A percentile compares a stretch with the other conserved stretches of the same genome.
phyloP scores from a whole-genome alignment of 116 monocot genomes.

The Posidonia oceanica region DNA sequence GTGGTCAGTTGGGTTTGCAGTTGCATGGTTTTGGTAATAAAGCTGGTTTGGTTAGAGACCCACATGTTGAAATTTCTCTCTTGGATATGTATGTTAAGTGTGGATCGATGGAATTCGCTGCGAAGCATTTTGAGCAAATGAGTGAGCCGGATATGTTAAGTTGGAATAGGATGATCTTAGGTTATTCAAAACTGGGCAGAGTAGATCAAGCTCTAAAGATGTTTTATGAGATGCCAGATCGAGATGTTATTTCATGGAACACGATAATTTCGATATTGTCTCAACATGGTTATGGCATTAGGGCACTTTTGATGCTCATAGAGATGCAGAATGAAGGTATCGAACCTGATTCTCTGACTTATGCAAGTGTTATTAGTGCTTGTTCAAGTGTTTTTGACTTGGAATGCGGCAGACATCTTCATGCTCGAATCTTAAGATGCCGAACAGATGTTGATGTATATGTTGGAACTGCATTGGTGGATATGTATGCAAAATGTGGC shows the following conservation, averaged over 20 bases:
- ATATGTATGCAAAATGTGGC: slow-evolving; percentile 82
- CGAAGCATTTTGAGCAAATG: slow-evolving; percentile 32
- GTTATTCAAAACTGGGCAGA: slow-evolving; percentile 30
- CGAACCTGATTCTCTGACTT: slow-evolving; percentile 46
- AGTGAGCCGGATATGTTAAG: slow-evolving; percentile 44
- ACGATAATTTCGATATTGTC: slow-evolving; percentile 54
- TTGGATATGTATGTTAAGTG: slow-evolving; percentile 75
- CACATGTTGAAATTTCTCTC: slow-evolving; percentile 30
- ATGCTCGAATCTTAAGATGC: slow-evolving; percentile 45
- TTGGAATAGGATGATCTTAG: slow-evolving; percentile 78
- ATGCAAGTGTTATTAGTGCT: slow-evolving; percentile 48
- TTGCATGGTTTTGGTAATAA: slow-evolving; percentile 53
- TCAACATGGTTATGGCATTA: slow-evolving; percentile 22
- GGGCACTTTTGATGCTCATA: slow-evolving; percentile 31
- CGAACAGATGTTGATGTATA: slow-evolving; percentile 33
- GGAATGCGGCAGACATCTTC: slow-evolving; percentile 64
- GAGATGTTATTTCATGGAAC: slow-evolving; percentile 76
- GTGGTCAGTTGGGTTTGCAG: slow-evolving; percentile 23
- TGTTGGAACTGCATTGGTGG: slow-evolving; percentile 57
- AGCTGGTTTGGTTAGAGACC: slow-evolving; percentile 28
- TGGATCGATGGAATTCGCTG: slow-evolving; percentile 31
- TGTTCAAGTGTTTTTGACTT: slow-evolving; percentile 41
- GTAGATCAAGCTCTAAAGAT: slow-evolving; percentile 32
- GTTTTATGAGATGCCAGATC: slow-evolving; percentile 50
- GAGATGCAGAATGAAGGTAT: slow-evolving; percentile 45